Evolutionary conservation across 2,329 filamentous ascomycete species (phyloP), one percentile per base, ranked within the genome.

Genomic region (Arthrobotrys pseudoclavata): DNA sequence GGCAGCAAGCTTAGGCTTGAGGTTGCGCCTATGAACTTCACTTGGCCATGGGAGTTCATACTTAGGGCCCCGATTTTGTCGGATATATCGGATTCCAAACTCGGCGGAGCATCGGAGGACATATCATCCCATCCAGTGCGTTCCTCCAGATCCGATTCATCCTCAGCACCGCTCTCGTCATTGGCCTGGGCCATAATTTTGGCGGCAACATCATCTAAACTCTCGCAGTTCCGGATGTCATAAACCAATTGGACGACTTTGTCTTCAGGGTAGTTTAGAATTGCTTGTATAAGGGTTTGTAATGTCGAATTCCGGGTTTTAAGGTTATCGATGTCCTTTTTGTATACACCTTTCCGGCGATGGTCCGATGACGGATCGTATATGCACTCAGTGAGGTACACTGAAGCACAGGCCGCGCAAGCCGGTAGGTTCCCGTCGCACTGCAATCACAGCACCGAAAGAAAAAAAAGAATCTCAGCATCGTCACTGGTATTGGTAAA

Each of bases 341-440:
- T 94, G 84, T 98, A 98, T 60, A 98, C 96, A 76, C 96, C 96
- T 84, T 98, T 98, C 62, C 96, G 91, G 61, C 96, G 91, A 83
- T 97, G 94, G 83, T 99, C 96, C 74, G 94, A 97, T 83, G 94
- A 96, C 2, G 94, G 95, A 83, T 98, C 95, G 86, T 98, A 98
- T 80, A 97, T 87, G 83, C 96, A 97, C 85, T 92, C 90, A 77
- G 92, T 96, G 78, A 90, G 89, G 83, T 99, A 98, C 68, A 98
- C 95, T 81, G 94, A 97, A 79, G 92, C 90, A 84, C 96, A 99
- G n/a, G 96, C 95, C 6, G 95, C 95, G 83, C 96, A 98, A 81
- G 92, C 94, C 4, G 95, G 95, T 4, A 92, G 87, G 69, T 94
- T 94, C 76, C 95, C 95, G 84, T 98, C 95, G 84, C 95, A 98